Evolutionary conservation across 805 yeast genomes (phyloP), one percentile per base, ranked within the genome.

Genomic region (Wickerhamomyces pijperi): DNA sequence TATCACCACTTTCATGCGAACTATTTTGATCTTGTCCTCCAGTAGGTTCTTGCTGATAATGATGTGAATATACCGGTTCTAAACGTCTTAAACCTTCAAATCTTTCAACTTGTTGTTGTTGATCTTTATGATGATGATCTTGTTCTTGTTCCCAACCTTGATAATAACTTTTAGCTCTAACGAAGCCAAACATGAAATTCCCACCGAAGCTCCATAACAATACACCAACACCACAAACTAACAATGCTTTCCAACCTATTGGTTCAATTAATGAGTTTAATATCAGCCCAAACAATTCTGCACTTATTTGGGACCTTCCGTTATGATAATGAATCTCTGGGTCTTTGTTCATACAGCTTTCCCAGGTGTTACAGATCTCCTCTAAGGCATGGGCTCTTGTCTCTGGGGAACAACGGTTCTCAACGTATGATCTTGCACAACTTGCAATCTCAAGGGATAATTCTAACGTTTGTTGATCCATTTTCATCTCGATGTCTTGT

Each of bases 221-320:
- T 11, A 68, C 42, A 1, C 57, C 59, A 9, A 66, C 46, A 4
- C 64, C 46, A 12, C 72, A 50, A 3, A 76, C 65, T 4, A 65
- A 28, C 35, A 77, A 62, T 16, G 81, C 73, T 52, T 79, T 77
- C 44, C 69, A 58, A 3, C 84, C 78, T 34, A 82, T 65, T 0
- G 86, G 87, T 46, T 81, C 84, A 16, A 81, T 64, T 39, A 82
- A 63, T 0, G 80, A 71, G 48, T 79, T 78, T 11, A 80, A 47
- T 14, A 81, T 61, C 36, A 72, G 58, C 0, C 87, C 88, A 2
- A 82, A 47, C 0, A 80, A 70, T 40, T 73, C 76, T 1, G 84
- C 83, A 42, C 76, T 70, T 12, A 80, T 61, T 34, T 68, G 65
- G 1, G 84, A 67, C 47, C 76, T 68, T 3, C 78, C 75, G 1